Evolutionary conservation across 192 early-diverging fungal genomes (phyloP), one percentile per base, ranked within the genome.

Genomic region (Coemansia sp.): DNA sequence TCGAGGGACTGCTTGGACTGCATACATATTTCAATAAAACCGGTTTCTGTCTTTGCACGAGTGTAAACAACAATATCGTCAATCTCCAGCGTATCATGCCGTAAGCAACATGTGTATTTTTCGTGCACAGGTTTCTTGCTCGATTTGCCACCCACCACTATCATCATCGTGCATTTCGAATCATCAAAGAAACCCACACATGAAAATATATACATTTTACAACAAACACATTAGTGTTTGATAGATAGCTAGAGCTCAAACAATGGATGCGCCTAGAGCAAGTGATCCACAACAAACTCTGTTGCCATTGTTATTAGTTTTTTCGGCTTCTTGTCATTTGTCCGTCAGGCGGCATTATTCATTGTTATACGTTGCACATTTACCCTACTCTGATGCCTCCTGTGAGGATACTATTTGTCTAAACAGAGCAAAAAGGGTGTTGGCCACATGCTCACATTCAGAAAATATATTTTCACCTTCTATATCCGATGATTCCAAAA

Each of bases 91-190:
- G 25, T 27, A 11, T 36, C 34, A 36, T 11, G 13, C 10, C 13
- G 8, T 25, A 2, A 10, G 22, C 13, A 13, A 0, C 20, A 47
- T n/a, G n/a, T n/a, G n/a, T n/a, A n/a, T n/a, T n/a, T n/a, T n/a
- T n/a, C n/a, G n/a, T n/a, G n/a, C 6, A 13, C 19, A 8, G 44
- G 8, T 20, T 48, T 8, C 22, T 25, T 13, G 1, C 25, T 48
- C 13, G 7, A 9, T 5, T 8, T 25, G 19, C 23, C 19, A 48
- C 22, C 7, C 1, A 48, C 25, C 23, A 25, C 45, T 23, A 23
- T 47, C 45, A 48, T 48, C 45, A 48, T 48, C 45, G 45, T 48
- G 22, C 45, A 48, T 48, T 8, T 23, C 5, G 34, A 36, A 4
- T 36, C 7, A 36, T 3, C 7, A 36, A 2, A 36, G 13, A 36